Evolutionary conservation across 495 filamentous ascomycete species (phyloP).

Genomic region (Aspergillus ellipticus): DNA sequence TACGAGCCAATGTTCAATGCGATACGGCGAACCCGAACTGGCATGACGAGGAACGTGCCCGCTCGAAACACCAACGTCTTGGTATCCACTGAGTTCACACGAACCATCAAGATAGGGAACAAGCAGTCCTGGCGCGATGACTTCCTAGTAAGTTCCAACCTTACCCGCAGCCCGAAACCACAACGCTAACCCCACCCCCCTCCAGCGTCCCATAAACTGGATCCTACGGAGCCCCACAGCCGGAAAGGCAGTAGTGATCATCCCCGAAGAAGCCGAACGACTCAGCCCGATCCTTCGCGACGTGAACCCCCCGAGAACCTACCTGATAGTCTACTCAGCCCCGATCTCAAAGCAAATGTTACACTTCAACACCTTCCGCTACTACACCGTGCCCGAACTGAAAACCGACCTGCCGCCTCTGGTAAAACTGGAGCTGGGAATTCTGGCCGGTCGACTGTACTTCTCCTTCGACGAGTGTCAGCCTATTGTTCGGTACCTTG

Average conservation of each 20-base stretch:
- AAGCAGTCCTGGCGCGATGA: background rate
- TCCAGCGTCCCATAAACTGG: conserved; percentile 20
- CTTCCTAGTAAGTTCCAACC: background rate
- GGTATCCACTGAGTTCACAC: background rate
- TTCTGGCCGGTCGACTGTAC: conserved; percentile 55
- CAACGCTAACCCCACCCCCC: background rate
- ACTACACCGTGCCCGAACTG: conserved; percentile 46
- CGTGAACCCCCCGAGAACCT: conserved; percentile 1
- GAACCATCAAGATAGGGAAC: background rate
- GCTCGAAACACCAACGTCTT: background rate
- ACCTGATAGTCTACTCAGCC: conserved; percentile 51
- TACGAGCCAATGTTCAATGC: background rate
- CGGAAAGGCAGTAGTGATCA: conserved; percentile 44
- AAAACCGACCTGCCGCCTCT: conserved; percentile 30
- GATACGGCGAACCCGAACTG: background rate
- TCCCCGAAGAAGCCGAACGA: conserved; percentile 50
- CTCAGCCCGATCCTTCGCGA: conserved; percentile 25
- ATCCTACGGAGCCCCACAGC: conserved; percentile 30
- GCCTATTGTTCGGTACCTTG: conserved; percentile 20
- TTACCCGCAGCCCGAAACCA: background rate
- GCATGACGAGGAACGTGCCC: background rate
- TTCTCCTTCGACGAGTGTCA: conserved; percentile 43
- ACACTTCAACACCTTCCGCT: conserved; percentile 45
- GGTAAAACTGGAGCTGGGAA: conserved; percentile 51
- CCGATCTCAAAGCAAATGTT: conserved; percentile 53